A percentile compares a stretch with the other conserved stretches of the same genome.
These are phyloP conservation scores for Daedaleopsis nitida DNA, from an alignment of 768 basidiomycete species.

Conservation along the genomic window DNA sequence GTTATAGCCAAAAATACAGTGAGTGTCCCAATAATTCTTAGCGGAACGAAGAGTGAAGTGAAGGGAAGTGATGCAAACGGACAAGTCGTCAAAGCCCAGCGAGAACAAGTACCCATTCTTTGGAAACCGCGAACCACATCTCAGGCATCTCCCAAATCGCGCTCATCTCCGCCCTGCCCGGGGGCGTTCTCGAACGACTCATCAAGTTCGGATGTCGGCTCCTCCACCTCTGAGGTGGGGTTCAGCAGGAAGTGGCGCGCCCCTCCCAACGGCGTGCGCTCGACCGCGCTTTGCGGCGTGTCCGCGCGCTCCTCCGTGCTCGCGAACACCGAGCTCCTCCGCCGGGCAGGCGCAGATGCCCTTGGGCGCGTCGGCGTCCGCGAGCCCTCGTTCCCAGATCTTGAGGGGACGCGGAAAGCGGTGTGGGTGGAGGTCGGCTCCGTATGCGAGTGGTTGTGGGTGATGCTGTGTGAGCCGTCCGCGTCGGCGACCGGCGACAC, in stretches of 20 bases:
- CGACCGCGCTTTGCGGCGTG: background rate
- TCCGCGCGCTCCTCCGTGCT: background rate
- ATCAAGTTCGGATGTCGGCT: background rate
- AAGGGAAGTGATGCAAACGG: background rate
- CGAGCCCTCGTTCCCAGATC: background rate
- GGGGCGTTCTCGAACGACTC: background rate
- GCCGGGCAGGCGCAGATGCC: background rate
- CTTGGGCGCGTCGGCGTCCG: background rate
- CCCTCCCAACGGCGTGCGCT: background rate
- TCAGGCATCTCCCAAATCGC: background rate
- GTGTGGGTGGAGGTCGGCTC: background rate
- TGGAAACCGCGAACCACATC: background rate
- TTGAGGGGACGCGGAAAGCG: background rate
- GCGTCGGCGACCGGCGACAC: background rate
- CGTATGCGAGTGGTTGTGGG: background rate
- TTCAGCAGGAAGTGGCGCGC: background rate
- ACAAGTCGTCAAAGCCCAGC: too few relatives aligned
- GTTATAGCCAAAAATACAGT: background rate
- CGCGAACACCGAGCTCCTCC: background rate
- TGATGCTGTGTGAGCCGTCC: too few relatives aligned
- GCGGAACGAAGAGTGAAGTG: background rate
- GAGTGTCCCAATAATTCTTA: background rate
- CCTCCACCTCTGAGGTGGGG: background rate
- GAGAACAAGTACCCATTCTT: too few relatives aligned
- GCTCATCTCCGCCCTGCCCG: background rate